These are phyloP conservation scores for Leccinum obscurum DNA, from an alignment of 768 basidiomycete genomes.

Conservation along the genomic window DNA sequence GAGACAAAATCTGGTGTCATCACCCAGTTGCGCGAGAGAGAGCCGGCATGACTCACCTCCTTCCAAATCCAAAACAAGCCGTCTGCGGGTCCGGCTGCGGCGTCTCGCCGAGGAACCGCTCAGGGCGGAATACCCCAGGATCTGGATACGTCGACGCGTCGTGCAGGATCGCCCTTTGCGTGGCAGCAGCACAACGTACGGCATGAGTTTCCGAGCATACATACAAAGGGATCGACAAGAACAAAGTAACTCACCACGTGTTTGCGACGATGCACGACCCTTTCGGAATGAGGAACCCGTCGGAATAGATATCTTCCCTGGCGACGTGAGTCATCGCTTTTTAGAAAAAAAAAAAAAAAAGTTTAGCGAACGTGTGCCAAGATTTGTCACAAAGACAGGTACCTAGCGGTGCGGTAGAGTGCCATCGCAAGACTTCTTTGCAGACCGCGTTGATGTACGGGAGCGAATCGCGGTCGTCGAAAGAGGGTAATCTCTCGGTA, in stretches of 20 bases:
- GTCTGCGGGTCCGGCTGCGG: slow-evolving; percentile 21
- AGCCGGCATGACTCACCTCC: slow-evolving; percentile 19
- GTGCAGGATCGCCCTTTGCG: slow-evolving; percentile 47
- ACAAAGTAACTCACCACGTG: slow-evolving; percentile 20
- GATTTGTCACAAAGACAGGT: slow-evolving; percentile 10
- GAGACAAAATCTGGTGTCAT: not conserved
- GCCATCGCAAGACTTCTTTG: slow-evolving; percentile 30
- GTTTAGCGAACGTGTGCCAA: not conserved
- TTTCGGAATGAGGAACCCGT: slow-evolving; percentile 23
- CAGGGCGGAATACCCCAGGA: slow-evolving; percentile 35
- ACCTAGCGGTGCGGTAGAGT: slow-evolving; percentile 19
- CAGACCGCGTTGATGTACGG: slow-evolving; percentile 28
- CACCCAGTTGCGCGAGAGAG: not conserved
- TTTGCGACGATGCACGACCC: slow-evolving; percentile 27
- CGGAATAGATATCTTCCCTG: slow-evolving; percentile 20
- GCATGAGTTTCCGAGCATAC: not conserved
- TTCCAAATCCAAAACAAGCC: slow-evolving; percentile 30
- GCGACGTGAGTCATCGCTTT: slow-evolving; percentile 19
- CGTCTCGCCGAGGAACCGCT: slow-evolving; percentile 31
- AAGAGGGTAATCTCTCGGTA: slow-evolving; percentile 19
- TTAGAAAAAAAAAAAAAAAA: no score
- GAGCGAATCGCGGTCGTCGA: slow-evolving; percentile 23
- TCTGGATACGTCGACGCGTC: slow-evolving; percentile 42
- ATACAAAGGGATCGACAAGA: not conserved
- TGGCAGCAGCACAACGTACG: not conserved